Conservation (phyloP, 768 basidiomycete genomes). For the Mycena capillaripes region DNA sequence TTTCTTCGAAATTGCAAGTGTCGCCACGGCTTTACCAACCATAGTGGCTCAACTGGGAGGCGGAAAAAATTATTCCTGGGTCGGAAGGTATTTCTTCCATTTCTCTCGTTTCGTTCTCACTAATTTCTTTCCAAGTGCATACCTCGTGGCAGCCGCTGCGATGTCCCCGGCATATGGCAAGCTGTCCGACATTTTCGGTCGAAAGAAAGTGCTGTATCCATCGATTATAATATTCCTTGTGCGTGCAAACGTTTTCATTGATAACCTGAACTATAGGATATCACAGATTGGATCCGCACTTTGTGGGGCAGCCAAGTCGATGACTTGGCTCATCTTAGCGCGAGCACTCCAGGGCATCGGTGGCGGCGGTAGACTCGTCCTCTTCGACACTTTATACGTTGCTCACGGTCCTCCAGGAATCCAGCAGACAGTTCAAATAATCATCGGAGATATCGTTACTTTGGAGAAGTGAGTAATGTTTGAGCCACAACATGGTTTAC, state of each 20-base stretch:
- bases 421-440: conserved; percentile 67
- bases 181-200: conserved; percentile 68
- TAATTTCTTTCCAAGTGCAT: conserved; percentile 65
- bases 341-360: conserved; percentile 74
- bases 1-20: conserved; percentile 49
- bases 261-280: background rate
- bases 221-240: conserved; percentile 71
- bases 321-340: conserved; percentile 83
- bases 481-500: background rate
- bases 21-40: conserved; percentile 81
- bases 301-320: conserved; percentile 84
- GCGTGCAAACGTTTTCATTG: conserved; percentile 32
- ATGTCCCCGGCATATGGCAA: conserved; percentile 85
- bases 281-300: conserved; percentile 81
- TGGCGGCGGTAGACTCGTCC: conserved; percentile 74
- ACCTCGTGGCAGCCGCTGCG: conserved; percentile 77
- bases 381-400: background rate
- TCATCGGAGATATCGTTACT: conserved; percentile 86
- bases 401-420: conserved; percentile 10
- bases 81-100: conserved; percentile 63
- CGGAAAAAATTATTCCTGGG: conserved; percentile 78
- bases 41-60: conserved; percentile 76
- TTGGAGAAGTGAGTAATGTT: conserved; percentile 71
- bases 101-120: background rate
- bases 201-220: conserved; percentile 68